Conservation (phyloP, 768 basidiomycete species). For the Trametopsis cervina region DNA sequence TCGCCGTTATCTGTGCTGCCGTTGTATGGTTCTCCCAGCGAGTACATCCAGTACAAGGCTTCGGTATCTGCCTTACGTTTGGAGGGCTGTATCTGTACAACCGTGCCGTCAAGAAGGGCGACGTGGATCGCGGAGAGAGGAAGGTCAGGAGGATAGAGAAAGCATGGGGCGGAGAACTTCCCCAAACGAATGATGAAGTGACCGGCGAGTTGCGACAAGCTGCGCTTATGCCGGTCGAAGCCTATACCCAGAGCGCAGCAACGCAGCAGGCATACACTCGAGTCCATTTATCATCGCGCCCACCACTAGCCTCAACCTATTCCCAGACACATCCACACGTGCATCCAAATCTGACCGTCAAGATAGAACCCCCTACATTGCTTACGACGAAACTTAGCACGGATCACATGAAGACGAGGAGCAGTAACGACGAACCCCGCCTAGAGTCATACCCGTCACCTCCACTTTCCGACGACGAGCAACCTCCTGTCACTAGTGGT, state of each 20-base stretch:
- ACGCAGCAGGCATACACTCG: slow-evolving; percentile 17
- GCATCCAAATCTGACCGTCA: slow-evolving; percentile 25
- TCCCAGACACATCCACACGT: slow-evolving; percentile 19
- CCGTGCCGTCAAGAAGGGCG: slow-evolving; percentile 64
- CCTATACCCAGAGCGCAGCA: background rate
- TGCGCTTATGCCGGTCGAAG: slow-evolving; percentile 12
- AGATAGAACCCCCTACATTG: slow-evolving; percentile 17
- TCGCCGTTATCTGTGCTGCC: slow-evolving; percentile 96
- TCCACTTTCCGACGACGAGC: slow-evolving; percentile 32
- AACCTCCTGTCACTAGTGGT: slow-evolving; percentile 22
- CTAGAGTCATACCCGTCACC: slow-evolving; percentile 32
- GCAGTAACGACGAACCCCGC: slow-evolving; percentile 13
- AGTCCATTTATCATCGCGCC: slow-evolving; percentile 13
- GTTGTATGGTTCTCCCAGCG: slow-evolving; percentile 93
- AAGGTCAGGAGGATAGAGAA: slow-evolving; percentile 76
- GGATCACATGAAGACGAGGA: background rate
- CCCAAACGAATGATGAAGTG: slow-evolving; percentile 56
- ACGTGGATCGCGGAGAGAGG: slow-evolving; percentile 91
- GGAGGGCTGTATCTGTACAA: slow-evolving; percentile 95
- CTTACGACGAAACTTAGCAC: slow-evolving; percentile 3
- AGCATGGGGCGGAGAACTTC: slow-evolving; percentile 59
- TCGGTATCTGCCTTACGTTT: slow-evolving; percentile 90
- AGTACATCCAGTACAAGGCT: slow-evolving; percentile 75
- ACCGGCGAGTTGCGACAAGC: slow-evolving; percentile 39
- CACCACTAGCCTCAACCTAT: slow-evolving; percentile 16